Percentiles rank a stretch among this genome's conserved stretches.
phyloP scores from a whole-genome alignment of 352 stramenopile species.

The Discostella stelligera region DNA sequence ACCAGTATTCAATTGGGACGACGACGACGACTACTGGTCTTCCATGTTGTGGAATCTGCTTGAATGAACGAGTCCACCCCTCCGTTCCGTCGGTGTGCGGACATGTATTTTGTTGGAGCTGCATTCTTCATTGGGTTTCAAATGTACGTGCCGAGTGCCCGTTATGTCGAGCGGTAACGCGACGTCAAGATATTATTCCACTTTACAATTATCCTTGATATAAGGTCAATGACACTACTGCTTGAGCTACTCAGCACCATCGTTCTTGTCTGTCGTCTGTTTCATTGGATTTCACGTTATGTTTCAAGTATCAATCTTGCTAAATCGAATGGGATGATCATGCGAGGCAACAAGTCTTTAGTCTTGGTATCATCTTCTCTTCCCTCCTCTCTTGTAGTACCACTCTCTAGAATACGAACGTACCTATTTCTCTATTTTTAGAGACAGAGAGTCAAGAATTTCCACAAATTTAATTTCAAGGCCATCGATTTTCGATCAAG shows the following conservation, averaged over 20 bases:
- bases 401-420: too few species aligned
- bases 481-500: too few species aligned
- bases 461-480: too few species aligned
- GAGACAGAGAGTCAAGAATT: too few species aligned
- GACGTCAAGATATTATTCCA: conserved; percentile 58
- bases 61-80: conserved; percentile 48
- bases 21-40: neutral
- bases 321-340: too few species aligned
- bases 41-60: conserved; percentile 58
- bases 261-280: too few species aligned
- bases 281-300: too few species aligned
- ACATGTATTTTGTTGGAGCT: conserved; percentile 76
- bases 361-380: too few species aligned
- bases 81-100: conserved; percentile 56
- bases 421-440: too few species aligned
- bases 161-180: conserved; percentile 54
- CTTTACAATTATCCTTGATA: conserved; percentile 63
- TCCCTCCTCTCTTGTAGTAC: too few species aligned
- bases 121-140: conserved; percentile 63
- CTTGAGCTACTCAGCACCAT: neutral
- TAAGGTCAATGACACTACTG: neutral
- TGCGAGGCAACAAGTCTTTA: too few species aligned
- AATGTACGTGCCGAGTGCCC: conserved; percentile 64
- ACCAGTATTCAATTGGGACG: conserved; percentile 3
- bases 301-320: too few species aligned